Evolutionary conservation across 148 eudicot genomes (phyloP).

Genomic region (Bassia scoparia): DNA sequence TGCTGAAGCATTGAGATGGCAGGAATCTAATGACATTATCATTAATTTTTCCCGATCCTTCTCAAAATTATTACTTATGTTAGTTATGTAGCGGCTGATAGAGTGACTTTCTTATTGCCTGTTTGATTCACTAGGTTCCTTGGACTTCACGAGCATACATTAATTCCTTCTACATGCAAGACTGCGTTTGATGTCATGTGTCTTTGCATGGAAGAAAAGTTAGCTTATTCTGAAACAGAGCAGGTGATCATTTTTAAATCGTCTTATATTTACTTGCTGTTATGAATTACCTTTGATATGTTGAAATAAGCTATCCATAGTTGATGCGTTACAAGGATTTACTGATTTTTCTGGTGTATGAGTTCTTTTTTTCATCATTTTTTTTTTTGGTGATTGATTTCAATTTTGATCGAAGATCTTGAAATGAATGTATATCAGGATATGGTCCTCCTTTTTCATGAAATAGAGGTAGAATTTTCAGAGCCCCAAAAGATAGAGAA

Average conservation of each 20-base stretch:
- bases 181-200: constrained; percentile 81
- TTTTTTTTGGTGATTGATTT: background rate
- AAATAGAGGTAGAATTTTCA: constrained; percentile 73
- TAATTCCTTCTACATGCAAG: constrained; percentile 67
- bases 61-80: background rate
- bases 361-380: background rate
- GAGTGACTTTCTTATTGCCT: background rate
- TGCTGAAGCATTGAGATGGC: background rate
- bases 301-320: background rate
- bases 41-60: background rate
- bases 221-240: constrained; percentile 69
- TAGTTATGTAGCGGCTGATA: background rate
- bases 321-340: background rate
- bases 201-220: constrained; percentile 77
- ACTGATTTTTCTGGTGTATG: background rate
- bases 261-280: background rate
- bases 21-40: background rate
- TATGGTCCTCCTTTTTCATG: constrained; percentile 93
- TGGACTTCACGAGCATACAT: constrained; percentile 59
- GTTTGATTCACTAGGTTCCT: constrained; percentile 53
- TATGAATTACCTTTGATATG: background rate
- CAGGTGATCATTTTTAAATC: constrained; percentile 41
- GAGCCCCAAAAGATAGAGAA: constrained; percentile 46
- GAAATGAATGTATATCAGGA: constrained; percentile 45
- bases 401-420: background rate